A percentile compares a stretch with the other conserved stretches of the same genome.
phyloP scores from a whole-genome alignment of 257 asterid genomes.

The Agastache rugosa region DNA sequence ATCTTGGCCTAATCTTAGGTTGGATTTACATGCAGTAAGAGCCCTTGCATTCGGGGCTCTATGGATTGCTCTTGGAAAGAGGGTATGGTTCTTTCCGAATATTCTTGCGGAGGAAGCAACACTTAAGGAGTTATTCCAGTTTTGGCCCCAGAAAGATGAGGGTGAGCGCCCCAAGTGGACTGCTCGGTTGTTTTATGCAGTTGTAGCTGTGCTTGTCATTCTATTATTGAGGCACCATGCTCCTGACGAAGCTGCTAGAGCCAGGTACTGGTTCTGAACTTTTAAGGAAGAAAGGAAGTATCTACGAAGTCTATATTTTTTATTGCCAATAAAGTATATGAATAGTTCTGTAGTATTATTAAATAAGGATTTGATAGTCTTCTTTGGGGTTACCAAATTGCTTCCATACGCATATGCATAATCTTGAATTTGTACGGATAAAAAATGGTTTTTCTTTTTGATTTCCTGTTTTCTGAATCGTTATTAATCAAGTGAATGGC shows the following conservation, averaged over 20 bases:
- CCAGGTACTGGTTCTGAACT: slow-evolving; percentile 61
- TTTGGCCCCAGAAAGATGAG: slow-evolving; percentile 98
- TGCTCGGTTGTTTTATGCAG: slow-evolving; percentile 81
- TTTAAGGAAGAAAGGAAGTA: background rate
- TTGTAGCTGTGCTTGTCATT: slow-evolving; percentile 67
- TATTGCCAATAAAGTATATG: background rate
- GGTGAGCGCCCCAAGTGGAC: slow-evolving; percentile 95
- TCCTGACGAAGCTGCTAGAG: slow-evolving; percentile 99
- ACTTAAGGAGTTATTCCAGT: slow-evolving; percentile 91
- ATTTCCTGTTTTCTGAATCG: background rate
- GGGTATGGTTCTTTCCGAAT: slow-evolving; percentile 98
- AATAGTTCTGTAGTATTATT: background rate
- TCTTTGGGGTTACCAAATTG: background rate
- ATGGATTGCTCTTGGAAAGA: slow-evolving; percentile 85
- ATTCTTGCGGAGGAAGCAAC: slow-evolving; percentile 99
- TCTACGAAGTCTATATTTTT: background rate
- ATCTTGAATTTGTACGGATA: background rate
- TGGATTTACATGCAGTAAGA: slow-evolving; percentile 65
- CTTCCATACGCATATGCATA: background rate
- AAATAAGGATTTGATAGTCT: slow-evolving; percentile 9
- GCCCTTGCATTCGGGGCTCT: slow-evolving; percentile 78
- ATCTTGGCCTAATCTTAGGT: slow-evolving; percentile 26
- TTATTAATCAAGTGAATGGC: too few relatives aligned
- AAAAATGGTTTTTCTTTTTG: background rate
- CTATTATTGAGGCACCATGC: slow-evolving; percentile 94